Evolutionary conservation across 805 yeast species (phyloP).

Genomic region (Diddensiella caesifluorescens): DNA sequence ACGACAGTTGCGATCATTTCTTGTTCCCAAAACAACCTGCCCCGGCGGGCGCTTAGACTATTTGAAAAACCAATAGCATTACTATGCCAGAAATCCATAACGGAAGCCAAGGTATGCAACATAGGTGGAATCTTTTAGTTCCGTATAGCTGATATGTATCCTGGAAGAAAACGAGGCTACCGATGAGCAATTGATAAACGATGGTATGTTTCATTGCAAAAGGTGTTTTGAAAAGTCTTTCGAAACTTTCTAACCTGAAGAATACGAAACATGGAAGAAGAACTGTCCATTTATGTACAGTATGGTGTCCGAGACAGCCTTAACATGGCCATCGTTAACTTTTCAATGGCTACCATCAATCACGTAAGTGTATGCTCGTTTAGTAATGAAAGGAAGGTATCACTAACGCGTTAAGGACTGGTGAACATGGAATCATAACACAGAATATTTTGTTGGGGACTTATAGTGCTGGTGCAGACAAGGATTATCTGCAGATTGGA

Average conservation of each 20-base stretch:
- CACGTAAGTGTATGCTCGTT: constrained; percentile 13
- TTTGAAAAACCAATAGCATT: no score
- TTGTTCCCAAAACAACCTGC: no score
- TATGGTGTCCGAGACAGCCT: constrained; percentile 60
- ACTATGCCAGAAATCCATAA: no score
- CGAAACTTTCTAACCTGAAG: constrained; percentile 5
- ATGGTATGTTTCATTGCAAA: constrained; percentile 4
- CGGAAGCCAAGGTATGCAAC: no score
- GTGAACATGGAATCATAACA: constrained; percentile 10
- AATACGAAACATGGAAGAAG: constrained; percentile 66
- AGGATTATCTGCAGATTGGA: constrained; percentile 22
- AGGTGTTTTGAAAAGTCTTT: neutral
- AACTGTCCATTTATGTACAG: constrained; percentile 75
- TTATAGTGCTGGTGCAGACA: constrained; percentile 19
- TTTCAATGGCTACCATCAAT: constrained; percentile 60
- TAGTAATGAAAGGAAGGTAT: neutral
- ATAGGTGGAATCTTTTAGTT: no score
- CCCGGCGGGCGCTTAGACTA: no score
- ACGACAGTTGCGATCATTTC: no score
- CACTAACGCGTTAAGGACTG: neutral
- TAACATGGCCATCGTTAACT: constrained; percentile 66
- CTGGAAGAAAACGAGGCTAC: constrained; percentile 4
- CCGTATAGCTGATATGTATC: no score
- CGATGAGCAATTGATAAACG: constrained; percentile 16
- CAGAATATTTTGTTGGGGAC: constrained; percentile 20